These are phyloP conservation scores for Fraxinus sp. DNA, from an alignment of 305 asterid genomes.

Conservation along the genomic window DNA sequence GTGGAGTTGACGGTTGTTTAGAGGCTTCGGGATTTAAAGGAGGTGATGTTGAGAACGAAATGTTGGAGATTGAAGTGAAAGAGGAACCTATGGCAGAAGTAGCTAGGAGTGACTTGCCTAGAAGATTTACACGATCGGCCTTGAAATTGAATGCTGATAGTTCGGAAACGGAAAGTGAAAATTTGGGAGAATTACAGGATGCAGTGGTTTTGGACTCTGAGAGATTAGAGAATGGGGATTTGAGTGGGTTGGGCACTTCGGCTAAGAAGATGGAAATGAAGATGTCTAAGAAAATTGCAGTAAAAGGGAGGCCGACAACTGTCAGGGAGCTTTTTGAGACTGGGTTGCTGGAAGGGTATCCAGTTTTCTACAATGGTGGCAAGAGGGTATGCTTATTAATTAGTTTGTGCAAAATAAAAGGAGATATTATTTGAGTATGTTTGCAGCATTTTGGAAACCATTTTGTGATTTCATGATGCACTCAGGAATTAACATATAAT, in stretches of 20 bases:
- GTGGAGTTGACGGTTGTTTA: slow-evolving; percentile 28
- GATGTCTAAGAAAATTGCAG: slow-evolving; percentile 57
- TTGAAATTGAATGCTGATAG: slow-evolving; percentile 33
- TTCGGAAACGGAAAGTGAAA: slow-evolving; percentile 30
- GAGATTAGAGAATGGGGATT: slow-evolving; percentile 35
- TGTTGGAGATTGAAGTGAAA: slow-evolving; percentile 62
- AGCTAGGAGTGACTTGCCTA: slow-evolving; percentile 23
- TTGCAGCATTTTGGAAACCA: neutral
- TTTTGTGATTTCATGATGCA: neutral
- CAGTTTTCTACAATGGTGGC: slow-evolving; percentile 96
- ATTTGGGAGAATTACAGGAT: slow-evolving; percentile 41
- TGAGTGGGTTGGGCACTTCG: slow-evolving; percentile 34
- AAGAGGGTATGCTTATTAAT: slow-evolving; percentile 50
- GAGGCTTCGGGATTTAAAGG: slow-evolving; percentile 23
- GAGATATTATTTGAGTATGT: neutral
- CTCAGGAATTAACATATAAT: neutral
- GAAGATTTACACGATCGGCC: slow-evolving; percentile 58
- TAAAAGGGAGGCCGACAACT: slow-evolving; percentile 67
- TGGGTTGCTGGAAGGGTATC: slow-evolving; percentile 90
- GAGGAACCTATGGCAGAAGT: slow-evolving; percentile 35
- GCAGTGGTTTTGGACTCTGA: slow-evolving; percentile 50
- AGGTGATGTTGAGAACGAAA: slow-evolving; percentile 37
- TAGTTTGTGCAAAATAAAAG: neutral
- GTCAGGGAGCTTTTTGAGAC: slow-evolving; percentile 90
- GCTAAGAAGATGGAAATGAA: slow-evolving; percentile 66